phyloP scores from a whole-genome alignment of 305 asterid species.

The Ilex paraguariensis region DNA sequence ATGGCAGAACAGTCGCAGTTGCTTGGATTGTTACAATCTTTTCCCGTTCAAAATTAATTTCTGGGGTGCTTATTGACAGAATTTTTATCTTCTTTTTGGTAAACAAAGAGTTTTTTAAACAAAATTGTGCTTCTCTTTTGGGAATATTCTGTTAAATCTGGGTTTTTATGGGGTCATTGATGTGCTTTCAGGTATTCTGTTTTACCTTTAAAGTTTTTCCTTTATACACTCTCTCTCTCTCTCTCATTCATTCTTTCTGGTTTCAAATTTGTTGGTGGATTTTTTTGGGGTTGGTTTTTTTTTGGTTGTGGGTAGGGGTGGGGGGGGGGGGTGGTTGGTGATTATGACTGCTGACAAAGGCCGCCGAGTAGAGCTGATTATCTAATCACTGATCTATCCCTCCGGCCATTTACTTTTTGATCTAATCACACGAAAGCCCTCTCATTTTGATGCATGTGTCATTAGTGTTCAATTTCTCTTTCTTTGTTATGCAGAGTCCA shows the following conservation, averaged over 20 bases:
- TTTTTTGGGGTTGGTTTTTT: too few species aligned
- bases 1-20: background rate
- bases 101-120: background rate
- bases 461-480: slow-evolving; percentile 11
- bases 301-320: too few species aligned
- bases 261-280: too few species aligned
- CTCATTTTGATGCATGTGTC: background rate
- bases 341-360: too few species aligned
- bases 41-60: background rate
- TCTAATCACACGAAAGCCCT: slow-evolving; percentile 6
- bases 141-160: slow-evolving; percentile 4
- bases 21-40: background rate
- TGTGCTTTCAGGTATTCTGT: background rate
- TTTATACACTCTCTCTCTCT: background rate
- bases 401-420: background rate
- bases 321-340: too few species aligned
- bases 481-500: slow-evolving; percentile 48
- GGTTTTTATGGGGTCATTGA: slow-evolving; percentile 21
- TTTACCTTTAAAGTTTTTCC: background rate
- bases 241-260: background rate
- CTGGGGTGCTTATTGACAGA: background rate
- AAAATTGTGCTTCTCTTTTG: slow-evolving; percentile 1
- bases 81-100: background rate
- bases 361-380: too few species aligned
- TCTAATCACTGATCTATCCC: too few species aligned